These are phyloP conservation scores for Cordia subcordata DNA, from an alignment of 257 asterid genomes.

Conservation along the genomic window DNA sequence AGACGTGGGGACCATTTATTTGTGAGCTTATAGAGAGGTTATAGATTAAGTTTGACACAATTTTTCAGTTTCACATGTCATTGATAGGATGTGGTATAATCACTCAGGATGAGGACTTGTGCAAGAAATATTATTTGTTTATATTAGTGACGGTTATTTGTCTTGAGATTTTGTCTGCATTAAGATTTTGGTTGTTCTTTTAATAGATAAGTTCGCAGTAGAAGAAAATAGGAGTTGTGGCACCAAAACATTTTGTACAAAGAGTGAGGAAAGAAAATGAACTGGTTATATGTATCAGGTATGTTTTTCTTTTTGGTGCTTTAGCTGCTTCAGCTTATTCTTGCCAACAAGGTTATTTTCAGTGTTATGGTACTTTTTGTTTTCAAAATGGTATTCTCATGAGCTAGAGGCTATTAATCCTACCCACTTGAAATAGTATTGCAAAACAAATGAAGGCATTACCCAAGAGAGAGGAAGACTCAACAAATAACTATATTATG, in stretches of 20 bases:
- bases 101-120: background rate
- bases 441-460: too few species aligned
- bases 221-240: slow-evolving; percentile 82
- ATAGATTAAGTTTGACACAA: too few species aligned
- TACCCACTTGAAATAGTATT: too few species aligned
- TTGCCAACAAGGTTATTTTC: background rate
- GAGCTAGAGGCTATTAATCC: too few species aligned
- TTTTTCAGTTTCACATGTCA: too few species aligned
- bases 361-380: background rate
- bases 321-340: background rate
- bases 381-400: background rate
- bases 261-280: slow-evolving; percentile 73
- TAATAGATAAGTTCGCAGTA: slow-evolving; percentile 72
- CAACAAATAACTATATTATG: too few species aligned
- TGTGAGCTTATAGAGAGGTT: too few species aligned
- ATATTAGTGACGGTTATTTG: background rate
- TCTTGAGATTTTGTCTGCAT: slow-evolving; percentile 6
- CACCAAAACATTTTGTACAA: slow-evolving; percentile 80
- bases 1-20: background rate
- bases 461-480: too few species aligned
- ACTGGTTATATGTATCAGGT: slow-evolving; percentile 86
- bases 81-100: background rate
- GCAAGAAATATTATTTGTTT: background rate
- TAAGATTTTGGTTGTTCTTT: slow-evolving; percentile 9
- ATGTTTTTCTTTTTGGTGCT: slow-evolving; percentile 9